Percentiles rank a stretch among this genome's conserved stretches.
phyloP scores from a whole-genome alignment of 139 green algal species.

The Edaphochlamys debaryana region DNA sequence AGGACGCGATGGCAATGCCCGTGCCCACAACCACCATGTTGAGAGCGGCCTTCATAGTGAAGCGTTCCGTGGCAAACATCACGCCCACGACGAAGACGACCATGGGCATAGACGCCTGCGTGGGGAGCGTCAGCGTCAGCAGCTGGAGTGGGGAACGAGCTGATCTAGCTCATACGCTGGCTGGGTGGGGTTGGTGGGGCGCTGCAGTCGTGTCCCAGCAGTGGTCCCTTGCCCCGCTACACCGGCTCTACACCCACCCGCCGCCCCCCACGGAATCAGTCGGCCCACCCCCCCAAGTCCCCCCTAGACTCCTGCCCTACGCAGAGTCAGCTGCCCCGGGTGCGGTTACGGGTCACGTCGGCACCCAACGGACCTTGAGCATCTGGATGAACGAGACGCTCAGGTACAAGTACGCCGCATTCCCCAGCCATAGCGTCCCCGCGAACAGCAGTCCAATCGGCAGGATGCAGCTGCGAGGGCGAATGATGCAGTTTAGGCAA shows the following conservation, averaged over 20 bases:
- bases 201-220: too few relatives aligned
- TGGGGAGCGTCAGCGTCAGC: too few relatives aligned
- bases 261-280: too few relatives aligned
- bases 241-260: too few relatives aligned
- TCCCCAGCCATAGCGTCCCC: constrained; percentile 88
- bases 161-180: too few relatives aligned
- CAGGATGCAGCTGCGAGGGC: constrained; percentile 70
- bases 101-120: constrained; percentile 62
- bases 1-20: constrained; percentile 79
- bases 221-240: too few relatives aligned
- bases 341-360: too few relatives aligned
- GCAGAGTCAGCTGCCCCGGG: too few relatives aligned
- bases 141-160: too few relatives aligned
- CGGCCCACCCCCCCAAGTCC: too few relatives aligned
- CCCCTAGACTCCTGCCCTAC: too few relatives aligned
- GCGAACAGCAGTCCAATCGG: constrained; percentile 91
- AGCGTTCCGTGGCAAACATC: constrained; percentile 79
- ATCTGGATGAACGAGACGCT: constrained; percentile 97
- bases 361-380: constrained; percentile 79
- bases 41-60: constrained; percentile 39
- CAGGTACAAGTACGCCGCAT: constrained; percentile 95
- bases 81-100: constrained; percentile 66
- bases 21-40: constrained; percentile 88
- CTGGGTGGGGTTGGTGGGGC: too few relatives aligned
- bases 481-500: background rate